Evolutionary conservation across 1,284 basidiomycete species (phyloP).

Genomic region (Salmacisia buchloeana): DNA sequence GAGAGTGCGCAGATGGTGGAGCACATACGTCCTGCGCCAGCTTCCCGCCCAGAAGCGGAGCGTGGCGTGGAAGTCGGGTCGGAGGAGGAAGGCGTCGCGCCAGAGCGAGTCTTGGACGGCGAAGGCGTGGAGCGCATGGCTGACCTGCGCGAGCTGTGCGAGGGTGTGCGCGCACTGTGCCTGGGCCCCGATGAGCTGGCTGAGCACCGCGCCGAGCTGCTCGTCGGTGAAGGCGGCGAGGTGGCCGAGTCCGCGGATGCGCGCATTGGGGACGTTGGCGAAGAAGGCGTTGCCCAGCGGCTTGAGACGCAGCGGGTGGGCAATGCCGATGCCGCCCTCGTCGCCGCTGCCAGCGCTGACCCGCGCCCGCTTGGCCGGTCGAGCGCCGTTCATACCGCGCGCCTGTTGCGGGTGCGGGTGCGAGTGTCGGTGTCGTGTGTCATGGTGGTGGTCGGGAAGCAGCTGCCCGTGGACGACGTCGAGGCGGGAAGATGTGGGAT

Average conservation of each 20-base stretch:
- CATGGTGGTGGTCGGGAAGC: not conserved
- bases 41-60: constrained; percentile 38
- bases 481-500: not conserved
- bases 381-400: not conserved
- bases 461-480: not conserved
- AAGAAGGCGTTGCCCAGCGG: constrained; percentile 42
- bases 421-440: too few relatives aligned
- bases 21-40: constrained; percentile 37
- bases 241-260: constrained; percentile 22
- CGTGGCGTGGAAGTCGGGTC: constrained; percentile 19
- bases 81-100: constrained; percentile 29
- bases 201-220: constrained; percentile 29
- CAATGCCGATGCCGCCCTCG: not conserved
- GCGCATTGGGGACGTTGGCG: constrained; percentile 24
- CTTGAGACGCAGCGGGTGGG: constrained; percentile 41
- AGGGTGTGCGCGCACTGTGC: constrained; percentile 6
- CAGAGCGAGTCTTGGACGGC: constrained; percentile 29
- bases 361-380: not conserved
- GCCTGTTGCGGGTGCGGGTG: not conserved
- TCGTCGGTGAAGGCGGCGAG: constrained; percentile 34
- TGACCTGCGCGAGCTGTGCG: constrained; percentile 24
- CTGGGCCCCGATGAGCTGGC: constrained; percentile 21
- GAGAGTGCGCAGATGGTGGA: constrained; percentile 11
- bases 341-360: not conserved
- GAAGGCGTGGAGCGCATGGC: constrained; percentile 30